A percentile compares a stretch with the other conserved stretches of the same genome.
phyloP scores from a whole-genome alignment of 2,329 filamentous ascomycete species.

The Penicillium occitanis region DNA sequence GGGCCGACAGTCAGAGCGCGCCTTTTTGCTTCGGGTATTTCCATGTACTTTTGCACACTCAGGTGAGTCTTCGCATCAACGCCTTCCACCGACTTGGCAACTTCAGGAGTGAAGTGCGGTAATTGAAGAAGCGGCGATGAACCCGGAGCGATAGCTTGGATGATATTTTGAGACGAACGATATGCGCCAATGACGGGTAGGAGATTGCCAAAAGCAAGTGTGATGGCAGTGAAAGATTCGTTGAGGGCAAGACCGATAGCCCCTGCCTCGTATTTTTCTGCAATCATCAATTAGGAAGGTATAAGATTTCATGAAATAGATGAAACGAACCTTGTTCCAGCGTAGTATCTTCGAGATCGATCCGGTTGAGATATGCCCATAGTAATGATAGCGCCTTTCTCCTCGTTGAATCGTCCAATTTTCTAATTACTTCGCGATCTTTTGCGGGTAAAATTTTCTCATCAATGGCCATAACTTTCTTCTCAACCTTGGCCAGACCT shows the following conservation, averaged over 20 bases:
- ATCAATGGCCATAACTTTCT: conserved; percentile 64
- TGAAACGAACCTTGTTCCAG: conserved; percentile 62
- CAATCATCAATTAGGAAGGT: conserved; percentile 3
- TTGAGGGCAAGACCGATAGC: conserved; percentile 83
- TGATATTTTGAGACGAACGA: conserved; percentile 77
- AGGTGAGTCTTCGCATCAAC: conserved; percentile 70
- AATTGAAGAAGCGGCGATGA: conserved; percentile 88
- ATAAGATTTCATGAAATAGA: not conserved
- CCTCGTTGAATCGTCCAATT: conserved; percentile 74
- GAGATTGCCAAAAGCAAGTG: conserved; percentile 82
- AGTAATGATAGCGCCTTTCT: conserved; percentile 85
- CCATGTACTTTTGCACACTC: conserved; percentile 85
- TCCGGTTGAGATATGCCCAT: conserved; percentile 90
- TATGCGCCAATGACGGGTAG: conserved; percentile 79
- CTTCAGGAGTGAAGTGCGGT: conserved; percentile 72
- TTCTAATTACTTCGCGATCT: conserved; percentile 73
- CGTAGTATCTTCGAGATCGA: conserved; percentile 75
- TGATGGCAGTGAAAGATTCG: conserved; percentile 81
- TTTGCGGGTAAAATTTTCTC: conserved; percentile 64
- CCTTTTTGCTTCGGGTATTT: conserved; percentile 71
- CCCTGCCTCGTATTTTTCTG: conserved; percentile 82
- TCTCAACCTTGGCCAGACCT: conserved; percentile 79
- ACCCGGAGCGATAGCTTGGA: conserved; percentile 83
- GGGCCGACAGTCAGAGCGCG: conserved; percentile 68
- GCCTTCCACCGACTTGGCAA: conserved; percentile 51